A percentile compares a stretch with the other conserved stretches of the same genome.
Evolutionary conservation across 495 filamentous ascomycete genomes (phyloP).

Genomic region (Penicillium malachiteum): DNA sequence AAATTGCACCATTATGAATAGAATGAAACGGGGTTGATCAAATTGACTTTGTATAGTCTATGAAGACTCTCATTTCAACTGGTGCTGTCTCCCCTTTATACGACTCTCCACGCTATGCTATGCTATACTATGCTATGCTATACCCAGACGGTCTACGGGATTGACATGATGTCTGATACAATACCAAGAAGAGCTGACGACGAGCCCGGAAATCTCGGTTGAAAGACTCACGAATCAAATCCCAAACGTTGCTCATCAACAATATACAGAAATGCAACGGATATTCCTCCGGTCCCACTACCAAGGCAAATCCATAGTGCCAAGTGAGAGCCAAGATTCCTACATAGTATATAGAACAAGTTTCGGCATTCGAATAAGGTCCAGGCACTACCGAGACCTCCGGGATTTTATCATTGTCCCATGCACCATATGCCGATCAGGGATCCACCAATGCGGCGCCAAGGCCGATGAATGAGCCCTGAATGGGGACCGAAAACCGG

Average conservation of each 20-base stretch:
- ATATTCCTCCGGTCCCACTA: neutral
- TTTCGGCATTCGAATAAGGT: no score
- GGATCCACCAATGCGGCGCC: no score
- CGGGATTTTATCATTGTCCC: no score
- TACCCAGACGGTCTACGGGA: neutral
- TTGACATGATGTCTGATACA: neutral
- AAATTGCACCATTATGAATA: constrained; percentile 19
- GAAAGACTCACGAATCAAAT: constrained; percentile 18
- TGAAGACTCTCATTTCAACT: neutral
- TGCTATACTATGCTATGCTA: neutral
- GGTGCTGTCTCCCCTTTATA: neutral
- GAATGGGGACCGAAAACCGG: neutral
- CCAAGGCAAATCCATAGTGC: neutral
- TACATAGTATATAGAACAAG: no score
- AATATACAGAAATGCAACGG: neutral
- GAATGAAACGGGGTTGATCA: neutral
- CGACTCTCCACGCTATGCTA: neutral
- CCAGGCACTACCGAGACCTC: no score
- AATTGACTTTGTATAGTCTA: no score
- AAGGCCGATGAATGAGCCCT: neutral
- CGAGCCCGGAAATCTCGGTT: constrained; percentile 45
- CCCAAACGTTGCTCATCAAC: neutral
- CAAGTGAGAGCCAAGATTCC: neutral
- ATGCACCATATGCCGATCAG: no score
- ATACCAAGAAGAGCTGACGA: neutral